Base-by-base conservation (phyloP, 805 yeast genomes). In the Candida easanensis region DNA sequence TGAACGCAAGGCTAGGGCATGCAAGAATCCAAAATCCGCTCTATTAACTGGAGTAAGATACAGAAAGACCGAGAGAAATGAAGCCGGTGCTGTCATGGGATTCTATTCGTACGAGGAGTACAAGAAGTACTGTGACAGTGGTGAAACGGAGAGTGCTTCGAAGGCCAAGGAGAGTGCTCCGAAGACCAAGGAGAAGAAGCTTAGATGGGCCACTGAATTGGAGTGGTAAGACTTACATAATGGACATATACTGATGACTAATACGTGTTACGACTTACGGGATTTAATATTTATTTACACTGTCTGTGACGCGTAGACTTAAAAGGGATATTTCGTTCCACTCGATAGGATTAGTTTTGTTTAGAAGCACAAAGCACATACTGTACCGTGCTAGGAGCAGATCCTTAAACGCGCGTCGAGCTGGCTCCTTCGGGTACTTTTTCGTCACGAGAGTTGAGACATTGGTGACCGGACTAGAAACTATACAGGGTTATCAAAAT, bases 41-140 rank as follows among this genome's bases (percentile, higher is more conserved):
- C 38, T 53, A 2, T 48, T 58, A 4, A 42, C 50, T 16, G 61
- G 57, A 0, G n/a, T n/a, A n/a, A n/a, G 37, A 41, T 4, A 26
- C 42, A n/a, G 30, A 42, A 19, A 47, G 14, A 13, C 30, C n/a
- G n/a, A 8, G 36, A 9, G 30, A 26, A 8, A 26, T 9, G 30
- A 26, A 18, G 25, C n/a, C 21, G 37, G 14, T 23, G 20, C 26
- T 33, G 15, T 22, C 20, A 28, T 5, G 17, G 30, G 30, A n/a
- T 26, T 26, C n/a, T 26, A 26, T n/a, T 26, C 30, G 5, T n/a
- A n/a, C 5, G 30, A 26, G 14, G 30, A 26, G 30, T 26, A 13
- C n/a, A 13, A 8, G 30, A 26, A 26, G 30, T 26, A 26, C 30
- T 13, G 30, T 26, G 30, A 26, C 10, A 10, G 25, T 22, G 25